Conservation (phyloP, 75 land plant genomes). For the Azolla pinnata region DNA sequence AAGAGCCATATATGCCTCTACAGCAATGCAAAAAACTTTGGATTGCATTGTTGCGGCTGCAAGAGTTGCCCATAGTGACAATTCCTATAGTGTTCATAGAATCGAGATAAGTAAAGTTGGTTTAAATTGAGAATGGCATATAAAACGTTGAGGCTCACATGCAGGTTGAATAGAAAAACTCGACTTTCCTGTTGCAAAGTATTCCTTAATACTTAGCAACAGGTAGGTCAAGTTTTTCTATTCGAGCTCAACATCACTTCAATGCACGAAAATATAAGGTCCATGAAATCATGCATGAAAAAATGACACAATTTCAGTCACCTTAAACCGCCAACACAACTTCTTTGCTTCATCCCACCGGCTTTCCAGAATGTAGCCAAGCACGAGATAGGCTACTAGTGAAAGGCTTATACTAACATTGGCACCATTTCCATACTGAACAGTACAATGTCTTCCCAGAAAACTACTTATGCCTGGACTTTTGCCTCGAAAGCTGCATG, state of each 20-base stretch:
- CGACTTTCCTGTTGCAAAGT: no score
- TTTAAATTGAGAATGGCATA: no score
- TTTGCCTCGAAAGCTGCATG: conserved; percentile 21
- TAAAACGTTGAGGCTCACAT: no score
- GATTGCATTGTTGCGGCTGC: conserved; percentile 21
- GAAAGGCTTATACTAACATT: conserved; percentile 8
- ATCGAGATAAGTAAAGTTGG: no score
- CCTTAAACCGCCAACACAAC: background rate
- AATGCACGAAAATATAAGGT: background rate
- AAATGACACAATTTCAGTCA: background rate
- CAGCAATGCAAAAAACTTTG: conserved; percentile 21
- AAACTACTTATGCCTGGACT: conserved; percentile 20
- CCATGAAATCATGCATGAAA: background rate
- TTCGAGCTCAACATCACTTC: background rate
- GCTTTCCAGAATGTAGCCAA: conserved; percentile 15
- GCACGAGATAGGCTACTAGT: conserved; percentile 17
- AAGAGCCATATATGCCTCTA: conserved; percentile 31
- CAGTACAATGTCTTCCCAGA: conserved; percentile 12
- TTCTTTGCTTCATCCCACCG: conserved; percentile 25
- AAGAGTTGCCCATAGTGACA: conserved; percentile 27
- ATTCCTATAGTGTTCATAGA: conserved; percentile 31
- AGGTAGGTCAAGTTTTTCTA: no score
- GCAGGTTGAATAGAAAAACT: no score
- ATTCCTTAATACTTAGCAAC: no score
- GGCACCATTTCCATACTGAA: conserved; percentile 26